Conservation (phyloP, 2,329 filamentous ascomycete genomes). For the Niveomyces coronatus region DNA sequence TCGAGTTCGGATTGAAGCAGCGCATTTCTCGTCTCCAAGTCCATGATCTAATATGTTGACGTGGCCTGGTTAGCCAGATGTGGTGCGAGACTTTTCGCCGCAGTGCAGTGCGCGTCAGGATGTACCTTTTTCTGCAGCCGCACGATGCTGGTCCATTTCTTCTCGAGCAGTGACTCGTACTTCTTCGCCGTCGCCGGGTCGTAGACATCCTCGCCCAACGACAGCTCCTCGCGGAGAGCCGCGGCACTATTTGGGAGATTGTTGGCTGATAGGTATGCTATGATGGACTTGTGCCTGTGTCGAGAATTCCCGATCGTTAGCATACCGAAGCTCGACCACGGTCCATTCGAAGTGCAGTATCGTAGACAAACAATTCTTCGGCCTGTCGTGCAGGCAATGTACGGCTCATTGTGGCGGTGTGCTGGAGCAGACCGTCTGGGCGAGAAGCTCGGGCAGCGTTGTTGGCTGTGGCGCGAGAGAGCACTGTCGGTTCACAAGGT, state of each 20-base stretch:
- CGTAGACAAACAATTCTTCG: slow-evolving; percentile 66
- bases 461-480: neutral
- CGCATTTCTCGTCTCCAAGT: slow-evolving; percentile 68
- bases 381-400: slow-evolving; percentile 71
- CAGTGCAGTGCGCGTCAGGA: neutral
- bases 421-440: neutral
- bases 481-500: neutral
- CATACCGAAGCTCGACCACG: neutral
- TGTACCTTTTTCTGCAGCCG: slow-evolving; percentile 86
- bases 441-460: slow-evolving; percentile 5
- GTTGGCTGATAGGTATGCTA: slow-evolving; percentile 73
- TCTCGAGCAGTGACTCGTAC: slow-evolving; percentile 88
- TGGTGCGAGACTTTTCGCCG: neutral
- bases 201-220: slow-evolving; percentile 58
- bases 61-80: slow-evolving; percentile 9
- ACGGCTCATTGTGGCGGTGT: slow-evolving; percentile 50
- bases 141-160: slow-evolving; percentile 97
- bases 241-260: slow-evolving; percentile 60
- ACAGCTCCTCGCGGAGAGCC: slow-evolving; percentile 67
- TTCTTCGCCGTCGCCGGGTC: slow-evolving; percentile 80
- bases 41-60: slow-evolving; percentile 60
- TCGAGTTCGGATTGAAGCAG: slow-evolving; percentile 75
- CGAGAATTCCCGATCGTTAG: slow-evolving; percentile 10
- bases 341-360: neutral
- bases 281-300: slow-evolving; percentile 78